These are phyloP conservation scores for Clitoria ternatea DNA, from an alignment of 306 rosid genomes.

Conservation along the genomic window DNA sequence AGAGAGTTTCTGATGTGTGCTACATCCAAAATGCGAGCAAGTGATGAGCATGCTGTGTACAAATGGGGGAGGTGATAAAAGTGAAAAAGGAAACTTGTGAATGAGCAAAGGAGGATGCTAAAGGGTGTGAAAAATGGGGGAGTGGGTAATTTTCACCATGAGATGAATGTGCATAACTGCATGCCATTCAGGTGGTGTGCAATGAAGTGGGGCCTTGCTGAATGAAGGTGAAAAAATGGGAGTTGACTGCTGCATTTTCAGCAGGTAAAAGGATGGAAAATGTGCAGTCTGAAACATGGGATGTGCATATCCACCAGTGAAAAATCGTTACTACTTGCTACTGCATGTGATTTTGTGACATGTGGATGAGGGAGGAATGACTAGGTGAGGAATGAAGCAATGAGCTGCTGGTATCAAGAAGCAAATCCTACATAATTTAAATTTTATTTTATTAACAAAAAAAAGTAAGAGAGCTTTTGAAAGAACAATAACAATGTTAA, in stretches of 20 bases:
- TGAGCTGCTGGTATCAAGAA: not conserved
- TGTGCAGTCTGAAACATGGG: not conserved
- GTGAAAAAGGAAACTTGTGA: not conserved
- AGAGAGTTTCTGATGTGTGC: not conserved
- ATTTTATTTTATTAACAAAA: not conserved
- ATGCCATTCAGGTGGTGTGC: no score
- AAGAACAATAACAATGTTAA: no score
- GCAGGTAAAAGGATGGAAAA: not conserved
- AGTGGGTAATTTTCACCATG: no score
- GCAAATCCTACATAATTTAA: not conserved
- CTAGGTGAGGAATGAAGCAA: not conserved
- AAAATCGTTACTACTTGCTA: no score
- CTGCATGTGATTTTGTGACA: not conserved
- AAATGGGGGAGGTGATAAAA: not conserved
- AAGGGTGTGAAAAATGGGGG: not conserved
- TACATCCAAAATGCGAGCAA: not conserved
- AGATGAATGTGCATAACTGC: no score
- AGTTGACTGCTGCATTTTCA: not conserved
- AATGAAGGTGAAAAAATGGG: not conserved
- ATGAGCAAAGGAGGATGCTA: not conserved
- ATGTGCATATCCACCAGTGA: no score
- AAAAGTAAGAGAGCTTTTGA: no score
- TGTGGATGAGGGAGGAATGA: not conserved
- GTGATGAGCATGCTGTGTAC: not conserved
- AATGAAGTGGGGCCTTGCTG: not conserved